These are phyloP conservation scores for Nannizziopsis barbatae DNA, from an alignment of 2,329 filamentous ascomycete species.

Conservation along the genomic window DNA sequence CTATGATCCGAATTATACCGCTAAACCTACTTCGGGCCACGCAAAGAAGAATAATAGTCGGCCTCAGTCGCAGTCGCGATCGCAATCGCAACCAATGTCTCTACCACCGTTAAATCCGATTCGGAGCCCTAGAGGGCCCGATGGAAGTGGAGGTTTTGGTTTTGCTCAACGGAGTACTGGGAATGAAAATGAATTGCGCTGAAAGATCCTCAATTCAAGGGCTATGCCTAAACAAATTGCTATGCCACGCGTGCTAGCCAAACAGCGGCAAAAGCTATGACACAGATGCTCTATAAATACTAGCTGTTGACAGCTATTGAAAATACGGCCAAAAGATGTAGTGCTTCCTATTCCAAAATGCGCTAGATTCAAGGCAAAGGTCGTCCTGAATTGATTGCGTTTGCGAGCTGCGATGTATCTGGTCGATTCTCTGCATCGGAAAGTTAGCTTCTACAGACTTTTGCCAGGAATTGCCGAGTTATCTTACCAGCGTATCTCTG, in stretches of 20 bases:
- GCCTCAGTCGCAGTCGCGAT: neutral
- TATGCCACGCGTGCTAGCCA: too few relatives aligned
- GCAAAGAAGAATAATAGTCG: conserved; percentile 35
- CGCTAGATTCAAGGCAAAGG: conserved; percentile 36
- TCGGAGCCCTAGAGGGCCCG: conserved; percentile 65
- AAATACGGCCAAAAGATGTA: neutral
- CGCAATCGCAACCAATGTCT: conserved; percentile 12
- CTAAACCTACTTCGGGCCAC: conserved; percentile 48
- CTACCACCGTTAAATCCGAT: conserved; percentile 47
- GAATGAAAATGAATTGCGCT: conserved; percentile 24
- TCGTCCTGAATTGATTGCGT: conserved; percentile 48
- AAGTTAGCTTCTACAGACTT: neutral
- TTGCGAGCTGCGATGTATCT: conserved; percentile 47
- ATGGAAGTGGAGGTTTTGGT: conserved; percentile 65
- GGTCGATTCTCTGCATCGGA: conserved; percentile 44
- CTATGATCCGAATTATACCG: conserved; percentile 63
- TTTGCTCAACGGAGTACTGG: conserved; percentile 52
- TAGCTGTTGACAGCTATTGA: neutral
- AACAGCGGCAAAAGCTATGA: too few relatives aligned
- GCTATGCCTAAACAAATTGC: neutral
- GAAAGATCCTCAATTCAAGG: neutral
- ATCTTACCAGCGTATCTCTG: conserved; percentile 47
- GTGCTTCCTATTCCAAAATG: neutral
- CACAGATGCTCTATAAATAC: too few relatives aligned
- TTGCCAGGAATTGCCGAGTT: neutral